Conservation (phyloP, 1,284 basidiomycete genomes). For the Ceraceosorus guamensis region DNA sequence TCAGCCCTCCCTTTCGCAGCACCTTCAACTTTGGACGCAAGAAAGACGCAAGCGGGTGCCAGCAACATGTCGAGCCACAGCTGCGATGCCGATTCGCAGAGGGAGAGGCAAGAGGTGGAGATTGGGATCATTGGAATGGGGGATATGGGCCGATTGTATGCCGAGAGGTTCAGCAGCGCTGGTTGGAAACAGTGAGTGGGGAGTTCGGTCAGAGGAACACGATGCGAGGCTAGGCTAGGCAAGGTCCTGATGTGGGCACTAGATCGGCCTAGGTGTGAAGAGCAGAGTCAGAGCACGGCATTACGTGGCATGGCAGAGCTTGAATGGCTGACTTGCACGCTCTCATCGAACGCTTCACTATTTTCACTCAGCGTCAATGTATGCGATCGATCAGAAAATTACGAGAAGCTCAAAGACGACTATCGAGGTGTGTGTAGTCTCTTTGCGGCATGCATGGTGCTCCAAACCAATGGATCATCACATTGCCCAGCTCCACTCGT, state of each 20-base stretch:
- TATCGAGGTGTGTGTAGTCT: slow-evolving; percentile 58
- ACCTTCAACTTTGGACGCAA: no score
- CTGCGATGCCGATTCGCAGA: no score
- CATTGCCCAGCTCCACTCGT: not conserved
- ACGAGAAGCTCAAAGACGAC: slow-evolving; percentile 59
- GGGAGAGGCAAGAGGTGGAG: no score
- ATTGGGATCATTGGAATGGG: slow-evolving; percentile 52
- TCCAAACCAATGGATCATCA: not conserved
- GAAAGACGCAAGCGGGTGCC: no score
- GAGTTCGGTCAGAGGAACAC: no score
- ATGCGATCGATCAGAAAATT: slow-evolving; percentile 77
- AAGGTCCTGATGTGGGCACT: no score
- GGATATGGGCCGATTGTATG: slow-evolving; percentile 92
- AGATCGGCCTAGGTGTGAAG: no score
- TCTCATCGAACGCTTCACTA: not conserved
- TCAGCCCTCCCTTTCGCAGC: no score
- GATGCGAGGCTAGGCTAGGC: no score
- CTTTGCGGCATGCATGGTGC: no score
- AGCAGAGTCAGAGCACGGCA: not conserved
- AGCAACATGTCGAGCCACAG: no score
- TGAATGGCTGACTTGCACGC: not conserved
- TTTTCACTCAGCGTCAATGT: slow-evolving; percentile 76
- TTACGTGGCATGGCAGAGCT: not conserved
- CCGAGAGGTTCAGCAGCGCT: slow-evolving; percentile 63
- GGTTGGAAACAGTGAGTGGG: slow-evolving; percentile 66